Conservation (phyloP, 1,139 yeast genomes). For the Arxiozyma bovina region DNA sequence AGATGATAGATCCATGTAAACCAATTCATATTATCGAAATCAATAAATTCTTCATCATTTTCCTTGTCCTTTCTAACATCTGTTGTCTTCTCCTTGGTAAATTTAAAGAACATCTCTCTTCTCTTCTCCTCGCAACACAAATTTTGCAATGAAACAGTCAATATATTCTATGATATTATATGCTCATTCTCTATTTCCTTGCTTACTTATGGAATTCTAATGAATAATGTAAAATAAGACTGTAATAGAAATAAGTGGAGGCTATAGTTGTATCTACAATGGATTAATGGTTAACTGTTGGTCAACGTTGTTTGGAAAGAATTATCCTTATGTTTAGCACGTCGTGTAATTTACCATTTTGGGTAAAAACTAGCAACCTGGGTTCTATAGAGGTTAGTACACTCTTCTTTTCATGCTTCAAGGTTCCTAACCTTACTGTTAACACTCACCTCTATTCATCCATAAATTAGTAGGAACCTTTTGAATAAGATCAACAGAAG, state of each 20-base stretch:
- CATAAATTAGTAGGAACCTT: neutral
- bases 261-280: neutral
- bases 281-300: neutral
- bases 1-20: conserved; percentile 4
- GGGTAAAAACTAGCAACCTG: neutral
- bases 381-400: no score
- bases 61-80: neutral
- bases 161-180: no score
- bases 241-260: no score
- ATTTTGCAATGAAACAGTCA: neutral
- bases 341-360: conserved; percentile 1
- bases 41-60: conserved; percentile 12
- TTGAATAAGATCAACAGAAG: no score
- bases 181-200: neutral
- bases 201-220: no score
- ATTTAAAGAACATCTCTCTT: neutral
- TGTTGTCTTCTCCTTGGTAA: no score
- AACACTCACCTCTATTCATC: neutral
- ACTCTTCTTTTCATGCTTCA: neutral
- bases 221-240: no score
- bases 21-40: conserved; percentile 7
- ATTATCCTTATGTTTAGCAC: neutral
- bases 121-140: neutral
- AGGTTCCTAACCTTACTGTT: no score
- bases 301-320: neutral